A percentile compares a stretch with the other conserved stretches of the same genome.
Conservation (phyloP, 495 filamentous ascomycete species). For the Rostrohypoxylon terebratum region DNA sequence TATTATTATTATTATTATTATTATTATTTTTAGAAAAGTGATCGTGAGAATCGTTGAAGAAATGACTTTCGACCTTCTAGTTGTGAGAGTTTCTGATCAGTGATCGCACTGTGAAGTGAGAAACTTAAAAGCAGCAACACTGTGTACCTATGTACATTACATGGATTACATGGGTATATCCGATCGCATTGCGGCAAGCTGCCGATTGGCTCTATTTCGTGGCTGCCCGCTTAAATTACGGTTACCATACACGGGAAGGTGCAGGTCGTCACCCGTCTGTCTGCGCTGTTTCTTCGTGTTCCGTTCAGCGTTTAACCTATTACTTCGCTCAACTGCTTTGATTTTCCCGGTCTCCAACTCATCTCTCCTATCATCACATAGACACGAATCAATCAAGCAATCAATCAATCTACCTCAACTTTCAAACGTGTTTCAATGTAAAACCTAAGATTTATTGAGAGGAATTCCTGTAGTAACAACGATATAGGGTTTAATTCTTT, state of each 20-base stretch:
- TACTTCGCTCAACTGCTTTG: too few species aligned
- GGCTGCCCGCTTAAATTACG: not conserved
- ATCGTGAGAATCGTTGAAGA: not conserved
- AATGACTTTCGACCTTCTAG: not conserved
- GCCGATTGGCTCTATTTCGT: conserved; percentile 27
- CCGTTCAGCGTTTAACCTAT: not conserved
- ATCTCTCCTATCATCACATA: too few species aligned
- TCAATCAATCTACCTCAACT: not conserved
- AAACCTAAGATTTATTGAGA: not conserved
- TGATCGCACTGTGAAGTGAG: conserved; percentile 1
- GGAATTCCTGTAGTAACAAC: not conserved
- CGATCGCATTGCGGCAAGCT: conserved; percentile 19
- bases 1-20: too few species aligned
- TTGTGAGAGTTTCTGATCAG: not conserved
- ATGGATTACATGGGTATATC: not conserved
- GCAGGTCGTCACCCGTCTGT: not conserved
- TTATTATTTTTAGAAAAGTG: too few species aligned
- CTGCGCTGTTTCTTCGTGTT: not conserved
- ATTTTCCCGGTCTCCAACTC: too few species aligned
- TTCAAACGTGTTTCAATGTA: not conserved
- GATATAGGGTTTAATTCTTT: not conserved
- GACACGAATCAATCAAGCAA: too few species aligned
- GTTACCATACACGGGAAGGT: not conserved
- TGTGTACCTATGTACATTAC: conserved; percentile 4
- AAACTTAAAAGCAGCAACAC: not conserved